These are phyloP conservation scores for Lipomyces sp. DNA, from an alignment of 805 yeast genomes.

Conservation along the genomic window DNA sequence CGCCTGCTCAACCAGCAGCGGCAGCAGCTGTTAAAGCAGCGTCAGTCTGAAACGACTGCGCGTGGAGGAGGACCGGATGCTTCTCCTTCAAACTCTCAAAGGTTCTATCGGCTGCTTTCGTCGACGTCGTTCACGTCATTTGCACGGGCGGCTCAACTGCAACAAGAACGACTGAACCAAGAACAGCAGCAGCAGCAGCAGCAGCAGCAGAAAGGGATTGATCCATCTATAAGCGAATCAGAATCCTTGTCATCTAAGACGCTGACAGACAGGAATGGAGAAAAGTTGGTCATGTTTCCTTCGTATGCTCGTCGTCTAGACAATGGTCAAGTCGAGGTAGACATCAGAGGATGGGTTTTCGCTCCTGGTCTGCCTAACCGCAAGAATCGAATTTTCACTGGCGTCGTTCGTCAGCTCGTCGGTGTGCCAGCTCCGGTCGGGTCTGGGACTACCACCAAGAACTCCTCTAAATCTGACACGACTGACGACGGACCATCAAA, in stretches of 20 bases:
- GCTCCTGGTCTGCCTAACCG: conserved; percentile 69
- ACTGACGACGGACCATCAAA: background rate
- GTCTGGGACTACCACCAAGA: conserved; percentile 10
- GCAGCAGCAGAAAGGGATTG: background rate
- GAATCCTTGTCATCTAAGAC: conserved; percentile 5
- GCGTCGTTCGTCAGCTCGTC: conserved; percentile 66
- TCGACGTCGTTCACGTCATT: conserved; percentile 28
- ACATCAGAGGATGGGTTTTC: conserved; percentile 67
- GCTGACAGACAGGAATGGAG: conserved; percentile 41
- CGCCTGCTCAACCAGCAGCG: conserved; percentile 22
- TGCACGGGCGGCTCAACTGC: conserved; percentile 20
- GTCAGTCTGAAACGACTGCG: conserved; percentile 2
- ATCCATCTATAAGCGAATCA: background rate
- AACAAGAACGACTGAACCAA: background rate
- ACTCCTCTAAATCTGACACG: too few relatives aligned
- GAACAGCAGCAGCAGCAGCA: background rate
- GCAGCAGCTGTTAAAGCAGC: conserved; percentile 15
- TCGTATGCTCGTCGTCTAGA: conserved; percentile 47
- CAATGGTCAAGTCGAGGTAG: conserved; percentile 47
- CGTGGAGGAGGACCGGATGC: background rate
- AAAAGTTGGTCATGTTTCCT: conserved; percentile 59
- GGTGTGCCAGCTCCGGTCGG: conserved; percentile 35
- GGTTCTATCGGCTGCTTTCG: conserved; percentile 20
- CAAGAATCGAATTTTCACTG: conserved; percentile 64
- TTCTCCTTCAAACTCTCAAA: background rate